Evolutionary conservation across 176 grass and related monocot species (phyloP), one percentile per base, ranked within the genome.

Genomic region (Guadua angustifolia): DNA sequence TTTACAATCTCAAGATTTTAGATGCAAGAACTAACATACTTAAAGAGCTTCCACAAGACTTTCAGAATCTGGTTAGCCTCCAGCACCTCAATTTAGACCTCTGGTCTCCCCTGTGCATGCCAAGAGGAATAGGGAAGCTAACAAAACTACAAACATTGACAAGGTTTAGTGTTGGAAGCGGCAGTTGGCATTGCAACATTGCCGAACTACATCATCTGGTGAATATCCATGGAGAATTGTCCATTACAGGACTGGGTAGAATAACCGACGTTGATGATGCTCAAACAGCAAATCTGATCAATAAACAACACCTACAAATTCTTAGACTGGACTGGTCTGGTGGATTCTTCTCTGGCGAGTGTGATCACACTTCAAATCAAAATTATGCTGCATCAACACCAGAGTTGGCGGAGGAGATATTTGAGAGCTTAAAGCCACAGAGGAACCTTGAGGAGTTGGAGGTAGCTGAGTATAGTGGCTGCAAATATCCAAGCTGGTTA

Each of bases 1-100:
- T 93, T 36, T 75, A 87, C 75, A 81, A 85, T 72, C 53, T 93
- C 32, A 88, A 93, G 66, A 81, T 73, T 24, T 73, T 90, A 7
- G 81, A 90, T 69, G 51, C 86, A 51, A 39, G 46, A 87, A 73
- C 50, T 19, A 71, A 45, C 57, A 70, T 71, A 2, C 79, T 93
- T 69, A 0, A 5, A 14, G 84, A 87, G 55, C 76, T 93, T 60
- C 84, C 91, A 15, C 86, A 69, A 35, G 64, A 44, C 5, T 87
- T 90, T 24, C 65, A 55, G 19, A 45, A 90, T 17, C 71, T 93
- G 56, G 32, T 84, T 33, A 89, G 80, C 43, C 67, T 92, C 17
- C 82, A 88, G 1, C 83, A 89, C 51, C 79, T 92, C 17, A 80
- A 44, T 53, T 70, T 86, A 22, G 46, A 73, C n/a, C 55, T 43